A percentile compares a stretch with the other conserved stretches of the same genome.
These are phyloP conservation scores for Acephala macrosclerotiorum DNA, from an alignment of 2,329 filamentous ascomycete species.

Conservation along the genomic window DNA sequence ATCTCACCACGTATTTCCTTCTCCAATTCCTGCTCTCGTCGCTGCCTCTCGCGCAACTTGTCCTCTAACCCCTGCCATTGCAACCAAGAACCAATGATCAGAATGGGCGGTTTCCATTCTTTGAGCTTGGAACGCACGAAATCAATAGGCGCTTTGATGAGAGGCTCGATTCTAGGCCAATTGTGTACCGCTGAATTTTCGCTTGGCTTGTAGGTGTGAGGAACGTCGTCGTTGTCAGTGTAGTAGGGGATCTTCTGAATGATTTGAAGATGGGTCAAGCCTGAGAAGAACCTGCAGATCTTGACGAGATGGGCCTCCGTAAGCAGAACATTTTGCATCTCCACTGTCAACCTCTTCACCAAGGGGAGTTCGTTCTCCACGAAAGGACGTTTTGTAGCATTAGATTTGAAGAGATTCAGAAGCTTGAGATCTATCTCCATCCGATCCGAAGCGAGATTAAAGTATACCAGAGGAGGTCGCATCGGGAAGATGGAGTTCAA, in stretches of 20 bases:
- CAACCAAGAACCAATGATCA: conserved; percentile 5
- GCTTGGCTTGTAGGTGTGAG: neutral
- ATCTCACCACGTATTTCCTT: neutral
- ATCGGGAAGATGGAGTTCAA: neutral
- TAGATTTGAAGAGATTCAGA: neutral
- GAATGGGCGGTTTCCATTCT: conserved; percentile 12
- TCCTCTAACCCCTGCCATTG: neutral
- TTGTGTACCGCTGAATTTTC: neutral
- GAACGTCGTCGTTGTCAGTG: neutral
- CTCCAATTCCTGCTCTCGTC: neutral
- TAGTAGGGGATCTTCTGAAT: neutral
- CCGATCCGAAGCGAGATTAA: conserved; percentile 9
- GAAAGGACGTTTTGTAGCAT: neutral
- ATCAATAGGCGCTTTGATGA: neutral
- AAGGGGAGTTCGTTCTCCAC: neutral
- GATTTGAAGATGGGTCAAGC: neutral
- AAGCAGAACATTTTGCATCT: neutral
- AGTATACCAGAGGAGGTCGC: neutral
- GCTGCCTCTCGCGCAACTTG: no score
- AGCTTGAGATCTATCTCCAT: conserved; percentile 10
- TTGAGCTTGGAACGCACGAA: conserved; percentile 1
- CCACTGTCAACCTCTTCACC: conserved; percentile 8
- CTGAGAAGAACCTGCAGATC: conserved; percentile 10
- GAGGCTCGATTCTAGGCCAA: neutral
- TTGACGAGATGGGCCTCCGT: neutral